Conservation (phyloP, 176 grass and related monocot genomes). For the Juncus inflexus region DNA sequence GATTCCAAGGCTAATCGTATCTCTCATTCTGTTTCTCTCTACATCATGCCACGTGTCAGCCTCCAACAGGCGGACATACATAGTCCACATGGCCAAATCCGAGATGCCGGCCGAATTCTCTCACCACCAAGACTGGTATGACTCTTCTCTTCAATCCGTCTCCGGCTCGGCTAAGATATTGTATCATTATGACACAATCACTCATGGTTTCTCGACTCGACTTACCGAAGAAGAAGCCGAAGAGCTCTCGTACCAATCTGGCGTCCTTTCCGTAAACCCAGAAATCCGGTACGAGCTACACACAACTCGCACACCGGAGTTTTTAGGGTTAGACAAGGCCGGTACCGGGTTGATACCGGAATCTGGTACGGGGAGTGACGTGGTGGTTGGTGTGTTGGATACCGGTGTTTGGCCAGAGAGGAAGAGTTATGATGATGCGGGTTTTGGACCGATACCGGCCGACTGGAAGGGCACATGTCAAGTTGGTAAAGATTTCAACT, state of each 20-base stretch:
- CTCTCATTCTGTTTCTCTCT: constrained; percentile 9
- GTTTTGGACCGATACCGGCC: constrained; percentile 42
- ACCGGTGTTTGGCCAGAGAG: constrained; percentile 88
- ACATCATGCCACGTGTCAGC: constrained; percentile 4
- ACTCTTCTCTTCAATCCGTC: constrained; percentile 61
- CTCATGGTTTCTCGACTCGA: constrained; percentile 76
- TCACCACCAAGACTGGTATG: constrained; percentile 77
- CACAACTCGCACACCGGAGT: constrained; percentile 90
- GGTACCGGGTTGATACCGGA: constrained; percentile 36
- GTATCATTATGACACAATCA: constrained; percentile 70
- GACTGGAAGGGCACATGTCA: constrained; percentile 71
- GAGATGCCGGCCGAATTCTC: constrained; percentile 57
- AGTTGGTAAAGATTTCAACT: constrained; percentile 37
- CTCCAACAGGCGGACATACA: constrained; percentile 50
- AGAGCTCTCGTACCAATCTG: constrained; percentile 24
- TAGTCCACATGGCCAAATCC: constrained; percentile 86
- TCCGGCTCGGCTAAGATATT: constrained; percentile 52
- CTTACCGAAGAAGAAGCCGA: constrained; percentile 47
- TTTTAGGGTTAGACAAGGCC: constrained; percentile 53
- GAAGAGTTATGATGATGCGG: constrained; percentile 65
- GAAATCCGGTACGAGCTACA: constrained; percentile 72
- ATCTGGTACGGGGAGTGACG: constrained; percentile 44
- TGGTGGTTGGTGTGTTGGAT: constrained; percentile 79
- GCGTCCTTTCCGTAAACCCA: constrained; percentile 60
- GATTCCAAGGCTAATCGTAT: constrained; percentile 11